These are phyloP conservation scores for Talaromyces ruber DNA, from an alignment of 495 filamentous ascomycete species.

Conservation along the genomic window DNA sequence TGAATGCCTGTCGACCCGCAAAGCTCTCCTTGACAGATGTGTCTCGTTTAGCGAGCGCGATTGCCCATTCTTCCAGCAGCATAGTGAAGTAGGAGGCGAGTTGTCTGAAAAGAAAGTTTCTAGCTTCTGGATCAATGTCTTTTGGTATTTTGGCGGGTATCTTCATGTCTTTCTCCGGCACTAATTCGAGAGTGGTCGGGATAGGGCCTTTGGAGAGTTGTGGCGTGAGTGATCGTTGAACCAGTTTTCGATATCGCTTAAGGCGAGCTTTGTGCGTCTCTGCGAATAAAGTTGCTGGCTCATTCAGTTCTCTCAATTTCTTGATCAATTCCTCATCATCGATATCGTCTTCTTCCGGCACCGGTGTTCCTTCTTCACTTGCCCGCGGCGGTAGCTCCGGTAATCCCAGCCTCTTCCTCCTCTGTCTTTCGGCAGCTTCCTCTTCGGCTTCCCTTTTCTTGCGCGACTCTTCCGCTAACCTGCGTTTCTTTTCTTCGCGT, in stretches of 20 bases:
- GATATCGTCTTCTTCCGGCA: slow-evolving; percentile 55
- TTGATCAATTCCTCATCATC: slow-evolving; percentile 58
- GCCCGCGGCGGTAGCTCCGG: slow-evolving; percentile 54
- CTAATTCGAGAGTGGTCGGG: slow-evolving; percentile 62
- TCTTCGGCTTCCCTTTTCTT: slow-evolving; percentile 63
- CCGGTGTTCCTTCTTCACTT: slow-evolving; percentile 26
- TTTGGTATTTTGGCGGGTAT: slow-evolving; percentile 53
- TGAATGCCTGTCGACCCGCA: slow-evolving; percentile 66
- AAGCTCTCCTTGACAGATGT: slow-evolving; percentile 58
- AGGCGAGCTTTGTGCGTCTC: slow-evolving; percentile 66
- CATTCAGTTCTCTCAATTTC: slow-evolving; percentile 59
- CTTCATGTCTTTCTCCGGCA: slow-evolving; percentile 83
- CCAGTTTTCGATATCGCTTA: slow-evolving; percentile 57
- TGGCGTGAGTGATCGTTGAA: slow-evolving; percentile 35
- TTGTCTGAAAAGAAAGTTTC: slow-evolving; percentile 70
- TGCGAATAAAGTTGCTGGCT: slow-evolving; percentile 73
- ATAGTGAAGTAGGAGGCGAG: slow-evolving; percentile 89
- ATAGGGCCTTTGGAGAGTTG: slow-evolving; percentile 54
- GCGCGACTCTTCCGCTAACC: slow-evolving; percentile 72
- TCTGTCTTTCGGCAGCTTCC: slow-evolving; percentile 41
- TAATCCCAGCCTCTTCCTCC: slow-evolving; percentile 53
- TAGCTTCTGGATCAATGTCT: slow-evolving; percentile 36
- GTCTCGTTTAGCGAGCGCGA: slow-evolving; percentile 61
- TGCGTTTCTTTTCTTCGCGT: slow-evolving; percentile 70
- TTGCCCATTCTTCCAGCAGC: slow-evolving; percentile 81